Evolutionary conservation across 441 rosid species (phyloP), one percentile per base, ranked within the genome.

Genomic region (Iberis amara): DNA sequence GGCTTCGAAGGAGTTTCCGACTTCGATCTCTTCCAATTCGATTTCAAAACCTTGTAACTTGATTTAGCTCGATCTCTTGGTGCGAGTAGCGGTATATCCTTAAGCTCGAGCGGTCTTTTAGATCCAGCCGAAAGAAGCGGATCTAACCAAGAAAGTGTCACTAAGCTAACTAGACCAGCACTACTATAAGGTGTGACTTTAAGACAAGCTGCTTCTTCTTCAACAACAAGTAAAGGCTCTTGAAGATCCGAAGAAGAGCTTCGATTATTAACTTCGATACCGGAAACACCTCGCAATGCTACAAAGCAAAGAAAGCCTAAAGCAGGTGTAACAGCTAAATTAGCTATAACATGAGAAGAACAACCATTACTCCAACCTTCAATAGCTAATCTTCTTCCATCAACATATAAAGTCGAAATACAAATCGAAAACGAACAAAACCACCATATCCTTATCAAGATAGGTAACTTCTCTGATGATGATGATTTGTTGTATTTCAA

Each of bases 51-150:
- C 74, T 85, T 94, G 66, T 78, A 94, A 73, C 85, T 94, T 50
- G 85, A 63, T 76, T 94, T 94, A 51, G 99, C 66, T 61, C 99
- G 79, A 66, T 94, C 96, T 64, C 58, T 80, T 8, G 81, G 81
- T 1, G 96, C 90, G 42, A 94, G 90, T 59, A 94, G 95, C 9
- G 99, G 99, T 60, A 94, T 89, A 80, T 94, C 99, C 76, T 78
- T 94, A n/a, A 89, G 95, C 69, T 94, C 99, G 15, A 92, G 89
- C 5, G 97, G 96, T 68, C 95, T 81, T 78, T 86, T 92, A 9
- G 96, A 89, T 36, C 99, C 99, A 7, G 79, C 62, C 3, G 97
- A 92, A 30, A 92, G 96, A 68, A 92, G 95, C 8, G 95, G 85
- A 63, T 92, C 88, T 57, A 92, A 72, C 99, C 99, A 92, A 62